Base-by-base conservation (phyloP, 176 grass and related monocot genomes). In the Luzula sylvatica region DNA sequence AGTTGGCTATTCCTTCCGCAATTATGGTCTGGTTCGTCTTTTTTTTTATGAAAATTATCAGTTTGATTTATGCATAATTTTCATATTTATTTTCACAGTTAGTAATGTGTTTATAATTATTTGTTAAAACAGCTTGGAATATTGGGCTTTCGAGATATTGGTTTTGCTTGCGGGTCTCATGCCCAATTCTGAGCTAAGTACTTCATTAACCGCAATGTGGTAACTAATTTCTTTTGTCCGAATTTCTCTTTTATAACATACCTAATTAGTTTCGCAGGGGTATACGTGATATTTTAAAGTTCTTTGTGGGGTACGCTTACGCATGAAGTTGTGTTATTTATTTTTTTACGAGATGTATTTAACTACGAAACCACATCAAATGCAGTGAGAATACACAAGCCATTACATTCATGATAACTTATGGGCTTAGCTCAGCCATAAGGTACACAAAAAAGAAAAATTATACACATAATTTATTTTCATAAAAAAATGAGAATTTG, bases 121-220 rank as follows among this genome's bases (percentile, higher is more conserved):
- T 8, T 53, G 15, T 16, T n/a, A 50, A 44, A 61, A 19, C 66
- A 95, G 83, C 66, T 73, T 95, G 27, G 89, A 95, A 67, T 85
- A 75, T 11, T 95, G 89, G 76, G 89, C 89, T 26, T 88, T 88
- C 18, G 89, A 95, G 42, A 78, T 95, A 15, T 49, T 95, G 53
- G 83, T 95, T 38, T 45, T 95, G 20, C 59, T 95, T 38, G 89
- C 83, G 2, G 89, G 89, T 7, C 21, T 95, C 50, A 71, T 88
- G 12, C 89, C 83, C 5, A 76, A 88, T 39, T 88, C 89, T 4
- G 87, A 76, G 2, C 52, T 85, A 50, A 95, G 73, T 71, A 95
- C 89, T 41, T 95, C 83, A 24, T 15, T 95, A 65, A 71, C 88
- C 45, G 83, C 83, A 46, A 95, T 95, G 80, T 95, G 89, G 89